Evolutionary conservation across 1,284 basidiomycete genomes (phyloP).

Genomic region (Fomitopsis schrenkii): DNA sequence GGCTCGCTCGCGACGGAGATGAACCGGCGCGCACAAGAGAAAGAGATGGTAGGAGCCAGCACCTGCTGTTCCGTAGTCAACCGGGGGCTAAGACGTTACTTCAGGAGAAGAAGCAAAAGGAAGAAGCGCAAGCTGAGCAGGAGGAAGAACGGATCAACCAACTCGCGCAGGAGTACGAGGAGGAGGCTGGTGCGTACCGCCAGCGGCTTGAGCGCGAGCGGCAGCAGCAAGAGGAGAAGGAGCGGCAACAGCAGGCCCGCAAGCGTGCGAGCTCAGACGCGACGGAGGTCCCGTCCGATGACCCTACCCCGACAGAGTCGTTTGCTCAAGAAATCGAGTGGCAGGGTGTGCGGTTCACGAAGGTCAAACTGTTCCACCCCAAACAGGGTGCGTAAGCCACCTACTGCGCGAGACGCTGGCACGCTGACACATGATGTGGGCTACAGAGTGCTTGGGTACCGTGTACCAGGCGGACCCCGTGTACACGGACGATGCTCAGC

Average conservation of each 20-base stretch:
- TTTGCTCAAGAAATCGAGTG: constrained; percentile 56
- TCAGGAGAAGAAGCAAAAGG: constrained; percentile 38
- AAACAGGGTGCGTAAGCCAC: constrained; percentile 43
- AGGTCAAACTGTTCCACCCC: constrained; percentile 69
- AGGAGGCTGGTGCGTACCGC: constrained; percentile 52
- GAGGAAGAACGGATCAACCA: constrained; percentile 42
- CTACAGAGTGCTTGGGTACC: constrained; percentile 56
- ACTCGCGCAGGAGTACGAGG: constrained; percentile 52
- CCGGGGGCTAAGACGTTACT: background rate
- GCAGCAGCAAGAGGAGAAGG: constrained; percentile 40
- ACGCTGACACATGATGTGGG: background rate
- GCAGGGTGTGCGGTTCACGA: constrained; percentile 52
- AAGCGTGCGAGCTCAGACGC: constrained; percentile 63
- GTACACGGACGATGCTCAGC: constrained; percentile 46
- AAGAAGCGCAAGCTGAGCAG: constrained; percentile 45
- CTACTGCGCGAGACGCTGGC: background rate
- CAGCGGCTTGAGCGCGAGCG: constrained; percentile 46
- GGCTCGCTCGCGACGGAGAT: constrained; percentile 74
- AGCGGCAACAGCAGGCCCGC: constrained; percentile 42
- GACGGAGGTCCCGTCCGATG: constrained; percentile 49
- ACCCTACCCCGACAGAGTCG: constrained; percentile 54
- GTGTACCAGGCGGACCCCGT: constrained; percentile 70
- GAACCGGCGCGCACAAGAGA: constrained; percentile 63
- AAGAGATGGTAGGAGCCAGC: constrained; percentile 45
- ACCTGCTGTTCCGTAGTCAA: background rate